These are phyloP conservation scores for Coemansia sp. DNA, from an alignment of 192 early-diverging fungal genomes.

Conservation along the genomic window DNA sequence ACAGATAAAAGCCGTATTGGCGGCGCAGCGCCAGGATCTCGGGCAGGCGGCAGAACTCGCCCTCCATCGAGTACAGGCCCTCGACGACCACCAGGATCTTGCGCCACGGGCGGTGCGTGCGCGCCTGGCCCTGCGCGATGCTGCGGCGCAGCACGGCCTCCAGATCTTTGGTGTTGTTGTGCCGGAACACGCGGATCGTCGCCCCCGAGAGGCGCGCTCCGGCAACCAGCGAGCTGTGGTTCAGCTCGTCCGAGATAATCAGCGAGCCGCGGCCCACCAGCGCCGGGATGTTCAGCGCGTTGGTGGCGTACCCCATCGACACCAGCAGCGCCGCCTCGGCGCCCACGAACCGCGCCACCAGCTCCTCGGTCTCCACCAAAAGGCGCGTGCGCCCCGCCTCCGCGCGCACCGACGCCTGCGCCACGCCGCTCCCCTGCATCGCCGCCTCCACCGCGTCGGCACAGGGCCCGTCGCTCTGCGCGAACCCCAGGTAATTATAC, in stretches of 20 bases:
- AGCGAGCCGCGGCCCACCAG: slow-evolving; percentile 79
- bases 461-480: slow-evolving; percentile 86
- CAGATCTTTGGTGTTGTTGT: slow-evolving; percentile 82
- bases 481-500: slow-evolving; percentile 98
- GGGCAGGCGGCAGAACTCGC: slow-evolving; percentile 82
- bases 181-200: slow-evolving; percentile 86
- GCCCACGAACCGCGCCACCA: slow-evolving; percentile 88
- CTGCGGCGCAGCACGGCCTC: slow-evolving; percentile 76
- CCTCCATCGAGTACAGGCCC: slow-evolving; percentile 98
- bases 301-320: slow-evolving; percentile 97
- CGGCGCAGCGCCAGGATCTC: slow-evolving; percentile 83
- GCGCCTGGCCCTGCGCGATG: slow-evolving; percentile 93
- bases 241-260: slow-evolving; percentile 93
- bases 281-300: slow-evolving; percentile 88
- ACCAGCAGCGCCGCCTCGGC: slow-evolving; percentile 80
- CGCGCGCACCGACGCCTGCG: slow-evolving; percentile 58
- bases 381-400: slow-evolving; percentile 71
- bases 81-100: slow-evolving; percentile 97
- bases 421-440: slow-evolving; percentile 69
- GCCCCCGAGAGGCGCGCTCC: slow-evolving; percentile 90
- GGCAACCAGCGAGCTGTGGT: slow-evolving; percentile 91
- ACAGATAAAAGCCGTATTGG: slow-evolving; percentile 93
- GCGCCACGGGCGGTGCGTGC: slow-evolving; percentile 98
- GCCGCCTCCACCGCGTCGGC: slow-evolving; percentile 85
- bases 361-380: slow-evolving; percentile 72